Conservation (phyloP, 768 basidiomycete genomes). For the Termitomyces heimii region DNA sequence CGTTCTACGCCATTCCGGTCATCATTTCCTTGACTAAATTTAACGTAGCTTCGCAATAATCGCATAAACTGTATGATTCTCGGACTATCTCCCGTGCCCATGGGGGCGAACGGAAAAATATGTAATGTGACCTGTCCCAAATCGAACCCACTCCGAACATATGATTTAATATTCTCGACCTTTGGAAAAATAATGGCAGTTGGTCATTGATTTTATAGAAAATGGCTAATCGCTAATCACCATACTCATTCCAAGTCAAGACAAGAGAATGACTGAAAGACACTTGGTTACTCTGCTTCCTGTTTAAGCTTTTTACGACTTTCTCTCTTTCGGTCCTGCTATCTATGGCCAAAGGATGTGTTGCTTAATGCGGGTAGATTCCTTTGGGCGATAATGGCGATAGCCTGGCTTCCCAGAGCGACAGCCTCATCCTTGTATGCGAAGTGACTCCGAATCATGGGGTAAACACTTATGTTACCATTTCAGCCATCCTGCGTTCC, state of each 20-base stretch:
- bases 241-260: not conserved
- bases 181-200: not conserved
- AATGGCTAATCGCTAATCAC: not conserved
- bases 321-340: not conserved
- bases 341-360: not conserved
- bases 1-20: conserved; percentile 67
- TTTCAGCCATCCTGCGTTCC: not conserved
- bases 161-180: not conserved
- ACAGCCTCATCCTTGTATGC: not conserved
- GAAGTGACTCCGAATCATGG: not conserved
- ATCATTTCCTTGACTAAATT: conserved; percentile 64
- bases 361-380: not conserved
- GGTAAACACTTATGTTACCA: not conserved
- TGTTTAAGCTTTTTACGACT: not conserved
- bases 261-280: not conserved
- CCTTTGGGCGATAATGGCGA: not conserved
- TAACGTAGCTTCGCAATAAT: conserved; percentile 39
- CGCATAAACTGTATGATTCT: not conserved
- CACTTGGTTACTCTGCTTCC: not conserved
- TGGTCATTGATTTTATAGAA: not conserved
- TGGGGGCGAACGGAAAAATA: not conserved
- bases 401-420: not conserved
- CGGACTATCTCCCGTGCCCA: not conserved
- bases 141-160: not conserved
- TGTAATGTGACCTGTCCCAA: not conserved